Evolutionary conservation across 1,284 basidiomycete species (phyloP).

Genomic region (Termitomyces sp.): DNA sequence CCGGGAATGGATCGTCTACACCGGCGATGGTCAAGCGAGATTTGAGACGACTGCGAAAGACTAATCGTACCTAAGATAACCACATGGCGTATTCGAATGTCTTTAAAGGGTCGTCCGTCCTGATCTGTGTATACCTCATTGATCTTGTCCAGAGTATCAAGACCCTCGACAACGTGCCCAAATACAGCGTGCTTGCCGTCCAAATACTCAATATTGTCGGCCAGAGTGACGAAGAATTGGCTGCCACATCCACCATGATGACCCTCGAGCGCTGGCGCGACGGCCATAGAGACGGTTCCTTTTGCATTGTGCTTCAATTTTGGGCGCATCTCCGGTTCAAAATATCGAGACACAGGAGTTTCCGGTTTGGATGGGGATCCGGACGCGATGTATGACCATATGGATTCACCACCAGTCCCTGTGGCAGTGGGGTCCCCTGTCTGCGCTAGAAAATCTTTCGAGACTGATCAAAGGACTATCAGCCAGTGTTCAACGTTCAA

Average conservation of each 20-base stretch:
- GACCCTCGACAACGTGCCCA: slow-evolving; percentile 91
- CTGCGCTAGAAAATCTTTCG: slow-evolving; percentile 95
- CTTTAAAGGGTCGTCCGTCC: slow-evolving; percentile 86
- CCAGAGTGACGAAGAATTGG: slow-evolving; percentile 95
- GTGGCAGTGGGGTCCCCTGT: slow-evolving; percentile 93
- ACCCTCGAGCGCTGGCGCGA: slow-evolving; percentile 69
- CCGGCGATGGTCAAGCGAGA: not conserved
- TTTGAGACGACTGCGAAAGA: slow-evolving; percentile 2
- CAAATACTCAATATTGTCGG: slow-evolving; percentile 88
- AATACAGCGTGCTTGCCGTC: slow-evolving; percentile 96
- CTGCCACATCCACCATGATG: slow-evolving; percentile 81
- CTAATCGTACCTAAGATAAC: slow-evolving; percentile 76
- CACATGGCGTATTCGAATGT: slow-evolving; percentile 89
- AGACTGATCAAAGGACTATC: slow-evolving; percentile 44
- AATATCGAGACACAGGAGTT: slow-evolving; percentile 62
- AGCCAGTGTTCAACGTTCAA: not conserved
- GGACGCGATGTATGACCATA: slow-evolving; percentile 70
- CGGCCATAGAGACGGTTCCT: slow-evolving; percentile 95
- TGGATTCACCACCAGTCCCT: slow-evolving; percentile 87
- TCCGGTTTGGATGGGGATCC: slow-evolving; percentile 30
- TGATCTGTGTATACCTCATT: slow-evolving; percentile 90
- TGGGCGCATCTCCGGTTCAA: slow-evolving; percentile 75
- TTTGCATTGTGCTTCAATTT: slow-evolving; percentile 81
- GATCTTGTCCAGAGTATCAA: slow-evolving; percentile 89
- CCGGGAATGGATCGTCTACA: slow-evolving; percentile 90